Evolutionary conservation across 495 filamentous ascomycete species (phyloP).

Genomic region (Neurospora sp.): DNA sequence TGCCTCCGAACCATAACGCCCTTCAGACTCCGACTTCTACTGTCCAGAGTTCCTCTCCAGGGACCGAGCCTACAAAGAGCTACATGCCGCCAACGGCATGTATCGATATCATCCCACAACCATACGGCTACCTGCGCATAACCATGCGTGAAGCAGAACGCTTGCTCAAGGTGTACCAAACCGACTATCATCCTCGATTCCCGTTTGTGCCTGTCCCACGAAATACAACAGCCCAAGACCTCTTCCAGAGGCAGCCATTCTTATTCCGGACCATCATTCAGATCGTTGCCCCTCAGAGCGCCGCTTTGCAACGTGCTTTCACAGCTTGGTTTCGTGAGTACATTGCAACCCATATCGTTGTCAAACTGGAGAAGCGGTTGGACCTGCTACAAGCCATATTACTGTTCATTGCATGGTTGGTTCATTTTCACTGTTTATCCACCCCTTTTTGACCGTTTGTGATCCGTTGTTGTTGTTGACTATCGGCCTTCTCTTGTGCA

Average conservation of each 20-base stretch:
- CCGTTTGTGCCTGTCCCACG: constrained; percentile 16
- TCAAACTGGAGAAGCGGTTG: constrained; percentile 14
- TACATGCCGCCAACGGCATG: neutral
- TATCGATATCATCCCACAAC: constrained; percentile 11
- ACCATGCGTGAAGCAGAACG: constrained; percentile 8
- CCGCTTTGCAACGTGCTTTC: constrained; percentile 8
- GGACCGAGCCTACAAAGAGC: neutral
- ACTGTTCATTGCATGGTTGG: constrained; percentile 16
- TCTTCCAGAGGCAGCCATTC: constrained; percentile 12
- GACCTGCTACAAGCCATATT: constrained; percentile 20
- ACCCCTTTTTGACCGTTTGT: neutral
- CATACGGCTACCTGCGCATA: constrained; percentile 4
- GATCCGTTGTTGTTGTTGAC: neutral
- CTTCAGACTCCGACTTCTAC: neutral
- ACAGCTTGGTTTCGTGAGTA: constrained; percentile 8
- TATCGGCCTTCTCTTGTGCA: neutral
- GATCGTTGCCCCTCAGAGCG: constrained; percentile 9
- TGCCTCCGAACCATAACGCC: neutral
- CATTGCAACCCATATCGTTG: constrained; percentile 14
- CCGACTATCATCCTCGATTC: constrained; percentile 10
- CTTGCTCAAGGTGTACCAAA: constrained; percentile 11
- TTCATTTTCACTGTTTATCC: neutral
- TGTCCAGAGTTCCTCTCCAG: neutral
- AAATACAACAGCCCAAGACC: constrained; percentile 3
- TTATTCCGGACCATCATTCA: constrained; percentile 17